A percentile compares a stretch with the other conserved stretches of the same genome.
Conservation (phyloP, 129 eudicot genomes). For the Oenanthe sinensis region DNA sequence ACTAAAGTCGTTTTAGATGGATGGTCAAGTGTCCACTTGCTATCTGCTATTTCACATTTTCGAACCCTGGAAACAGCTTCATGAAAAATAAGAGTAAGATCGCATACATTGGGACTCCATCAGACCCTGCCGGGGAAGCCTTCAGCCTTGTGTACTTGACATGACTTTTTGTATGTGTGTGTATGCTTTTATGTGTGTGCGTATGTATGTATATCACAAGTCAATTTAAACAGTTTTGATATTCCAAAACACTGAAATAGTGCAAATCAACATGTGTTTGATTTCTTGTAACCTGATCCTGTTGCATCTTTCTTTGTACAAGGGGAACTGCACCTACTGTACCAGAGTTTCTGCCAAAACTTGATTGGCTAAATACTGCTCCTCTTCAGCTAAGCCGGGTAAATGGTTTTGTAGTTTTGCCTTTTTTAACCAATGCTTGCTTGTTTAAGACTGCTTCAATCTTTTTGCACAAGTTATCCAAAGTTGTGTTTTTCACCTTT, state of each 20-base stretch:
- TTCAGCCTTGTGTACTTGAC: neutral
- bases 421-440: neutral
- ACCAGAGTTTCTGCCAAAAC: slow-evolving; percentile 92
- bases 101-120: neutral
- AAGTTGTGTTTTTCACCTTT: neutral
- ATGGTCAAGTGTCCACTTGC: neutral
- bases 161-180: neutral
- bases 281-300: neutral
- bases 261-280: neutral
- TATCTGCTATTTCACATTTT: neutral
- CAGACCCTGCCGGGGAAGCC: neutral
- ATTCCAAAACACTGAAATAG: neutral
- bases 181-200: neutral
- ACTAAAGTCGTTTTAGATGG: neutral
- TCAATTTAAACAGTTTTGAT: neutral
- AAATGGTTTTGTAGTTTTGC: neutral
- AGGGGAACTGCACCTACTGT: slow-evolving; percentile 59
- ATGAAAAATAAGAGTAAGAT: neutral
- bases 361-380: slow-evolving; percentile 91
- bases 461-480: neutral
- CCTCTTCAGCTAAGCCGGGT: slow-evolving; percentile 98
- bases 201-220: too few species aligned
- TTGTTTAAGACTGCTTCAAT: neutral
- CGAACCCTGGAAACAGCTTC: neutral
- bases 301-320: slow-evolving; percentile 15